Percentiles rank a stretch among this genome's conserved stretches.
Conservation (phyloP, 192 early-diverging fungal genomes). For the Entomortierella parvispora region DNA sequence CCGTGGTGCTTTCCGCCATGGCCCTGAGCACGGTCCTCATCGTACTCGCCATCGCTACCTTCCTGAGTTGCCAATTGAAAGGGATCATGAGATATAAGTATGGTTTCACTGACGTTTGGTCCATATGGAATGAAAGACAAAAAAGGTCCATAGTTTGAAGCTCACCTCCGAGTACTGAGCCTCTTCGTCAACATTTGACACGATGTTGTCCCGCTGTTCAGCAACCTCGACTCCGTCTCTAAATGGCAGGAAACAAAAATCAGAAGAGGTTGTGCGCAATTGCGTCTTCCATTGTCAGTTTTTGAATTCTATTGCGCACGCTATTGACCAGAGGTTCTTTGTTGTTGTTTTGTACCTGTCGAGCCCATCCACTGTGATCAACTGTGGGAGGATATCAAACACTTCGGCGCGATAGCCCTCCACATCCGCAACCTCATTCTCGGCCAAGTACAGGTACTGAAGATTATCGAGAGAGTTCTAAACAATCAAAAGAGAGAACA, state of each 20-base stretch:
- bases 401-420: slow-evolving; percentile 50
- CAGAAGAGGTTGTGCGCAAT: not conserved
- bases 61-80: not conserved
- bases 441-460: slow-evolving; percentile 46
- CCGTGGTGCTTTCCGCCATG: not conserved
- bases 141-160: too few relatives aligned
- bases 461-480: slow-evolving; percentile 44
- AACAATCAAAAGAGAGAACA: not conserved
- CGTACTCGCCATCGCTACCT: slow-evolving; percentile 3
- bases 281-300: not conserved
- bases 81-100: too few relatives aligned
- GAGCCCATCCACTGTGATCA: slow-evolving; percentile 51
- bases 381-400: slow-evolving; percentile 50
- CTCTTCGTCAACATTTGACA: slow-evolving; percentile 24
- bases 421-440: slow-evolving; percentile 31
- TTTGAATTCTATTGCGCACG: too few relatives aligned
- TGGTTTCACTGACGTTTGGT: not conserved
- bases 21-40: not conserved
- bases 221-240: slow-evolving; percentile 41
- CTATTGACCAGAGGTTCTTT: too few relatives aligned
- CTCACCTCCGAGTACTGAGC: slow-evolving; percentile 18
- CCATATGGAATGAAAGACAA: too few relatives aligned
- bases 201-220: slow-evolving; percentile 13
- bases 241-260: not conserved
- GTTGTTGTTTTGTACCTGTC: slow-evolving; percentile 32